Evolutionary conservation across 2,329 filamentous ascomycete genomes (phyloP).

Genomic region (Nigrospora sphaerica): DNA sequence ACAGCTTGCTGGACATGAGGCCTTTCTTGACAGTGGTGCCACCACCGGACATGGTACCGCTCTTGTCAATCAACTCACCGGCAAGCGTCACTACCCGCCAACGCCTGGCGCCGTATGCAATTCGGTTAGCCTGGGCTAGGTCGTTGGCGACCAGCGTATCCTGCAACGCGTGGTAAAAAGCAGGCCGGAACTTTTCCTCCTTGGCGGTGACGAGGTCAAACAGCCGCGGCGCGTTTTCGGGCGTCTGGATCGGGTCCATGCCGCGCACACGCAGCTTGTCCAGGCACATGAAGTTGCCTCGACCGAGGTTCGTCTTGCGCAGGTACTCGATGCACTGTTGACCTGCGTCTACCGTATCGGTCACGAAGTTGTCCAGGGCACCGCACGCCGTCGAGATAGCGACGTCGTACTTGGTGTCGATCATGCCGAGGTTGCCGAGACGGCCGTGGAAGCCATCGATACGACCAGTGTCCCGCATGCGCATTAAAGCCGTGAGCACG

Average conservation of each 20-base stretch:
- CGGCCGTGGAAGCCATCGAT: constrained; percentile 96
- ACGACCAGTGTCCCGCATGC: constrained; percentile 89
- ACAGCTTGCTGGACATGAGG: constrained; percentile 92
- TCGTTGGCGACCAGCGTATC: constrained; percentile 92
- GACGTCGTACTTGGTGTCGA: constrained; percentile 89
- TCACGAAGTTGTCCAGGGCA: constrained; percentile 89
- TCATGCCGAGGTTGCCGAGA: constrained; percentile 87
- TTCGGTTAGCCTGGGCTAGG: constrained; percentile 91
- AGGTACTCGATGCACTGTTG: constrained; percentile 98
- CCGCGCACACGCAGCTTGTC: constrained; percentile 79
- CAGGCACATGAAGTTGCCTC: constrained; percentile 94
- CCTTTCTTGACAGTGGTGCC: constrained; percentile 85
- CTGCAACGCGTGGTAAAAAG: constrained; percentile 92
- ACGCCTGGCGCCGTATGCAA: constrained; percentile 86
- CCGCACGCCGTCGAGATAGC: constrained; percentile 97
- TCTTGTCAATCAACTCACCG: constrained; percentile 94
- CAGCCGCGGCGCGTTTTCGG: constrained; percentile 83
- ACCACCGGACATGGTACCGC: constrained; percentile 97
- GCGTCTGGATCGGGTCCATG: constrained; percentile 74
- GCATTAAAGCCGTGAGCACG: constrained; percentile 85
- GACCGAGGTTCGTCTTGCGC: constrained; percentile 91
- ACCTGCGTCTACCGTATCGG: constrained; percentile 89
- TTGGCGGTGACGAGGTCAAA: constrained; percentile 91
- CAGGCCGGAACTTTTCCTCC: constrained; percentile 77
- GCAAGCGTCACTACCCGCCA: constrained; percentile 96